Conservation (phyloP, 108 stramenopile genomes). For the Pseudonitzschia multiseries region DNA sequence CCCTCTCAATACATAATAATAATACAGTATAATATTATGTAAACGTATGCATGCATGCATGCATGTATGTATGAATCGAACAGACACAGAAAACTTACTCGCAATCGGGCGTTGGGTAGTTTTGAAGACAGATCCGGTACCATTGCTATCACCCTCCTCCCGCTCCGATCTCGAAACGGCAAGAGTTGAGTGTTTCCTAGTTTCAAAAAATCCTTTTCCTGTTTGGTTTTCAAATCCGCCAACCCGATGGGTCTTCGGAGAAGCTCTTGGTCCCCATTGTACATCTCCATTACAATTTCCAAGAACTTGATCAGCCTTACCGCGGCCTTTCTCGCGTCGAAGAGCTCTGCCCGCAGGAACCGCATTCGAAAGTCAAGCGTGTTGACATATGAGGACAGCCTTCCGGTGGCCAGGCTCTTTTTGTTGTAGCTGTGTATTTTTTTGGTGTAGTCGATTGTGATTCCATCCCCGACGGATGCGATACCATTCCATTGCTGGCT, state of each 20-base stretch:
- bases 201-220: neutral
- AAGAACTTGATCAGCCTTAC: constrained; percentile 7
- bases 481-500: no score
- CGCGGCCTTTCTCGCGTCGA: constrained; percentile 22
- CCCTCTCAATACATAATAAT: neutral
- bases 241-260: constrained; percentile 5
- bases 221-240: constrained; percentile 6
- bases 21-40: no score
- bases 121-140: neutral
- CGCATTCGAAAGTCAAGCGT: constrained; percentile 20
- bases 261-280: constrained; percentile 5
- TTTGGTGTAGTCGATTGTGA: neutral
- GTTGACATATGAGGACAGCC: constrained; percentile 13
- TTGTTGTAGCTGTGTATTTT: constrained; percentile 8
- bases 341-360: constrained; percentile 26
- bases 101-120: neutral
- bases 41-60: no score
- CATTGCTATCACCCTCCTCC: constrained; percentile 6
- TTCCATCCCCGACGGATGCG: no score
- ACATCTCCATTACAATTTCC: constrained; percentile 4
- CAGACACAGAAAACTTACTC: constrained; percentile 1
- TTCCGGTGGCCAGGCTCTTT: neutral
- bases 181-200: neutral
- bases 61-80: neutral
- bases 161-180: constrained; percentile 19